These are phyloP conservation scores for Groenewaldozyma auringiensis DNA, from an alignment of 1,139 yeast genomes.

Conservation along the genomic window DNA sequence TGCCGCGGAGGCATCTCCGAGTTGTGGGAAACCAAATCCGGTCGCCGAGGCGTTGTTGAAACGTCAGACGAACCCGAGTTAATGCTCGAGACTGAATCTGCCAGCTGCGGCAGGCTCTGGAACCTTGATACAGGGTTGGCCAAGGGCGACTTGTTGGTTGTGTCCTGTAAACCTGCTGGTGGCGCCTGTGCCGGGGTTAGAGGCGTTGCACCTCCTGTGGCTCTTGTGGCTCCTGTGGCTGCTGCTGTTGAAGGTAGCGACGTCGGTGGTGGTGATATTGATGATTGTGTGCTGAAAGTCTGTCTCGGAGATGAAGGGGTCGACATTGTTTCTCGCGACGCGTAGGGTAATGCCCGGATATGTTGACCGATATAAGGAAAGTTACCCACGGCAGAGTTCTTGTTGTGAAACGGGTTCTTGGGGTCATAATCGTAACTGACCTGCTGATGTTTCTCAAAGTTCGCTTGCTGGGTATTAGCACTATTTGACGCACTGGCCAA, in stretches of 20 bases:
- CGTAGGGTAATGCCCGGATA: background rate
- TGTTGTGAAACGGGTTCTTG: background rate
- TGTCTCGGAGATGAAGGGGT: background rate
- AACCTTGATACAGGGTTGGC: background rate
- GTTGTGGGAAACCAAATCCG: background rate
- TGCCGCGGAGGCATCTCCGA: conserved; percentile 26
- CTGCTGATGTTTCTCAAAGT: background rate
- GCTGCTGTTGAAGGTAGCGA: no score
- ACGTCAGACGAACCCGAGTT: background rate
- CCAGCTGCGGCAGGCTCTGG: background rate
- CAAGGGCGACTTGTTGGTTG: background rate
- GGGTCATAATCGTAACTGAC: conserved; percentile 3
- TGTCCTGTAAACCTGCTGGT: no score
- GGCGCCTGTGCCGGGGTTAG: no score
- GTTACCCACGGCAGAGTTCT: background rate
- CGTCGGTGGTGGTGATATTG: background rate
- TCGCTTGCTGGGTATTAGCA: background rate
- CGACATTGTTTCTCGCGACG: conserved; percentile 1
- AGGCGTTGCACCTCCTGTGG: no score
- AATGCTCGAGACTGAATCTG: no score
- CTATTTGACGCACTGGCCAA: background rate
- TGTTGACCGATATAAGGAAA: conserved; percentile 2
- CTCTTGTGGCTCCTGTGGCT: no score
- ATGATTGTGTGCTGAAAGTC: no score
- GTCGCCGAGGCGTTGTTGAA: background rate